Conservation (phyloP, 2,329 filamentous ascomycete species). For the Aspergillus eucalypticola region DNA sequence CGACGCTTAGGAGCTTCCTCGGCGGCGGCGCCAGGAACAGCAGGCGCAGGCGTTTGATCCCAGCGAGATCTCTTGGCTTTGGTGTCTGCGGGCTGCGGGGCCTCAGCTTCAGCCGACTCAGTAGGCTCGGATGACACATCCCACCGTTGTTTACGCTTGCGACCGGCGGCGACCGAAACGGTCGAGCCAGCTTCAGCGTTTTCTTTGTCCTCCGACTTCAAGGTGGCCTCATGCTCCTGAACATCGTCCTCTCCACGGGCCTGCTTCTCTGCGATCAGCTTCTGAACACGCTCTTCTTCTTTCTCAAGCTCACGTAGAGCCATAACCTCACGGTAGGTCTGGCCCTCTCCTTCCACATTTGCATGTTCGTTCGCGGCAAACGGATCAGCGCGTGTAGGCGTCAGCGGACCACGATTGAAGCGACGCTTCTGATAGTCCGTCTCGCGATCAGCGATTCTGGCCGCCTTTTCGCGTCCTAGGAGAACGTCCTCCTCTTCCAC, state of each 20-base stretch:
- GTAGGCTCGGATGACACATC: slow-evolving; percentile 68
- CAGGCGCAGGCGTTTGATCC: slow-evolving; percentile 75
- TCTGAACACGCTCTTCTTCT: slow-evolving; percentile 84
- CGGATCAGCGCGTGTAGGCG: slow-evolving; percentile 80
- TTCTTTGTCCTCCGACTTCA: slow-evolving; percentile 73
- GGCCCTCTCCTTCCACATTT: slow-evolving; percentile 67
- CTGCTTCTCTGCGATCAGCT: slow-evolving; percentile 75
- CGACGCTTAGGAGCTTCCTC: slow-evolving; percentile 69
- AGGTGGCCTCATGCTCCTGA: slow-evolving; percentile 68
- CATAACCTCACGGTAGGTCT: slow-evolving; percentile 90
- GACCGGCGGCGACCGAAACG: slow-evolving; percentile 61
- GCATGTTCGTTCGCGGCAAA: slow-evolving; percentile 75
- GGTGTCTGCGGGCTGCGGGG: slow-evolving; percentile 54
- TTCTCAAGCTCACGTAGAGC: slow-evolving; percentile 84
- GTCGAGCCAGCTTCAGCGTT: slow-evolving; percentile 70
- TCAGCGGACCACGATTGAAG: slow-evolving; percentile 77
- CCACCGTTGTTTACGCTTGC: slow-evolving; percentile 95
- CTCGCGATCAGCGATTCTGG: slow-evolving; percentile 87
- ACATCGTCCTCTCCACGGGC: slow-evolving; percentile 60
- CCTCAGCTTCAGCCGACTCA: slow-evolving; percentile 51
- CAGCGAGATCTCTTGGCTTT: slow-evolving; percentile 80
- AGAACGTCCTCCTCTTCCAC: slow-evolving; percentile 92
- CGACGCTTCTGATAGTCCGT: slow-evolving; percentile 97
- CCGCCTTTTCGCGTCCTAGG: slow-evolving; percentile 81
- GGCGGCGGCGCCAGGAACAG: slow-evolving; percentile 37